Base-by-base conservation (phyloP, 345 rosid species). In the Raphanus sativus region DNA sequence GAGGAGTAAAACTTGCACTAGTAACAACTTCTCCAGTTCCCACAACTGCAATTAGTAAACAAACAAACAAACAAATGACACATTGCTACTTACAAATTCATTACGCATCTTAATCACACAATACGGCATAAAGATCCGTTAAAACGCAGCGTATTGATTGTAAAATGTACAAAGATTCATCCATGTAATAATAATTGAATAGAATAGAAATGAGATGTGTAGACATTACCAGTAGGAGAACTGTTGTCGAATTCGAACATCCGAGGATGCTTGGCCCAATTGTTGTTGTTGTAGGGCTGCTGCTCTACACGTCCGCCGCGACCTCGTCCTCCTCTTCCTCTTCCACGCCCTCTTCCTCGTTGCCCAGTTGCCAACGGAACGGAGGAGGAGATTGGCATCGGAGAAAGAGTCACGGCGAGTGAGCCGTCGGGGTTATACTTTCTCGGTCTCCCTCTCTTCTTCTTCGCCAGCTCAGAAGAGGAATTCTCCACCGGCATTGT, bases 361-460 rank as follows among this genome's bases (percentile, higher is more conserved):
- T 87, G 77, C 9, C 84, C 89, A 32, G 89, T 86, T 2, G 86
- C 8, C 80, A 91, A 64, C 0, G 98, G 99, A 74, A 93, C 79
- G 7, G 98, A 88, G 2, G 97, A 83, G 0, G 99, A 92, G 74
- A 95, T 87, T 10, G 98, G 97, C 97, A 84, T 89, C 11, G 99
- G 97, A 13, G 98, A 95, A 48, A 91, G 77, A 61, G 98, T 80
- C 73, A 70, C 45, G 8, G 83, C 77, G 69, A 85, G 62, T 0
- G 81, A 62, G 26, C 97, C 97, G 59, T 92, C 98, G 0, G 92
- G 88, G 8, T 86, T 84, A 73, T 84, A 88, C 87, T 95, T 95
- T 73, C 93, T 88, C 5, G 99, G 98, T 77, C 98, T 85, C 2
- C 98, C 98, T 82, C 99, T 87, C 86, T 89, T 92, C 86, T 91